phyloP scores from a whole-genome alignment of 331 rosid genomes.

The Cucumis variabilis region DNA sequence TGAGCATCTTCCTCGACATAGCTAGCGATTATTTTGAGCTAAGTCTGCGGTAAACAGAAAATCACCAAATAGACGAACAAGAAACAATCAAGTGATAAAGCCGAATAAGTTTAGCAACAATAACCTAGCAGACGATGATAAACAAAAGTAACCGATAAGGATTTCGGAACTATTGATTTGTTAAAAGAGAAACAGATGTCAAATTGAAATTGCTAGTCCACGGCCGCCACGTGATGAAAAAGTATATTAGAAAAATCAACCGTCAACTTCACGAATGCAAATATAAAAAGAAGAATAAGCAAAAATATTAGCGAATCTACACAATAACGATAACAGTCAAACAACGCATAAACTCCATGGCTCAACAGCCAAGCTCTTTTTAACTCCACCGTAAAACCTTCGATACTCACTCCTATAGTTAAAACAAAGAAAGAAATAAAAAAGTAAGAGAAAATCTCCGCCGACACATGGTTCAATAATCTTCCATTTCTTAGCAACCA shows the following conservation, averaged over 20 bases:
- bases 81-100: conserved; percentile 3
- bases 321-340: not conserved
- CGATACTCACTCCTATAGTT: conserved; percentile 2
- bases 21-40: conserved; percentile 25
- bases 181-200: conserved; percentile 4
- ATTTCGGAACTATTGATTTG: not conserved
- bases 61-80: conserved; percentile 10
- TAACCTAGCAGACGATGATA: not conserved
- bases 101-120: not conserved
- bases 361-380: not conserved
- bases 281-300: not conserved
- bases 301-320: not conserved
- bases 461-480: not conserved
- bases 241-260: conserved; percentile 8
- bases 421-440: not conserved
- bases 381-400: not conserved
- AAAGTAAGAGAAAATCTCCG: not conserved
- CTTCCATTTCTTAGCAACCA: conserved; percentile 11
- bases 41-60: conserved; percentile 13
- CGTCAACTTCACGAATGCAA: not conserved
- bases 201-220: not conserved
- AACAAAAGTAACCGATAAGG: not conserved
- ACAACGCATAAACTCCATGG: conserved; percentile 11
- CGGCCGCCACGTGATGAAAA: conserved; percentile 17
- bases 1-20: conserved; percentile 85